A percentile compares a stretch with the other conserved stretches of the same genome.
Conservation (phyloP, 116 monocot genomes). For the Zostera marina region DNA sequence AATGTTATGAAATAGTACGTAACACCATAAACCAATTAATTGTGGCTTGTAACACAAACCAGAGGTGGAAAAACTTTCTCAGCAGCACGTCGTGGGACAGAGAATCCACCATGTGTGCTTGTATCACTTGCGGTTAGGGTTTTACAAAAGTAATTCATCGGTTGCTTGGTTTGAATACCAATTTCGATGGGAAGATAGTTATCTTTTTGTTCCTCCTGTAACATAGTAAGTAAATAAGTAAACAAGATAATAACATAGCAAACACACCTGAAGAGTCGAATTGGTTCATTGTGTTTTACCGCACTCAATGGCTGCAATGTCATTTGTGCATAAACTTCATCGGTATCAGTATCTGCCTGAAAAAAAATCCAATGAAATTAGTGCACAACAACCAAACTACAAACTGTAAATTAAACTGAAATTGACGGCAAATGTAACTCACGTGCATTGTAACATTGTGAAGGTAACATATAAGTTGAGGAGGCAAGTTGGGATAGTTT, state of each 20-base stretch:
- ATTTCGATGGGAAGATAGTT: constrained; percentile 67
- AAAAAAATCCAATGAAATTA: constrained; percentile 7
- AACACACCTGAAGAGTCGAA: too few relatives aligned
- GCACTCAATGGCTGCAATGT: constrained; percentile 75
- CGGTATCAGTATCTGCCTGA: constrained; percentile 86
- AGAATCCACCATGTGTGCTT: constrained; percentile 86
- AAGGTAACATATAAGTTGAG: constrained; percentile 87
- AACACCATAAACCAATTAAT: not conserved
- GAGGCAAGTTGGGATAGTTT: constrained; percentile 76
- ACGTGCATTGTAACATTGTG: constrained; percentile 98
- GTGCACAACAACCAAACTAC: not conserved
- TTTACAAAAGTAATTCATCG: constrained; percentile 92
- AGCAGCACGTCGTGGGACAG: constrained; percentile 88
- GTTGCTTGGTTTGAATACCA: constrained; percentile 77
- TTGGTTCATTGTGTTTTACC: constrained; percentile 28
- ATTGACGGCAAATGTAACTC: constrained; percentile 23
- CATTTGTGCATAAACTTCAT: constrained; percentile 93
- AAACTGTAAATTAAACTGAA: constrained; percentile 4
- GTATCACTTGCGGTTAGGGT: constrained; percentile 85
- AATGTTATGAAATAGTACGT: constrained; percentile 2
- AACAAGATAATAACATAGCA: too few relatives aligned
- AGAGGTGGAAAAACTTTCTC: constrained; percentile 93
- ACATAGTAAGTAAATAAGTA: too few relatives aligned
- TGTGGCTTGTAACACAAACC: constrained; percentile 21
- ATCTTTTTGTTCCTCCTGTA: constrained; percentile 82